Base-by-base conservation (phyloP, 352 stramenopile species). In the Phytopythium aichiense region DNA sequence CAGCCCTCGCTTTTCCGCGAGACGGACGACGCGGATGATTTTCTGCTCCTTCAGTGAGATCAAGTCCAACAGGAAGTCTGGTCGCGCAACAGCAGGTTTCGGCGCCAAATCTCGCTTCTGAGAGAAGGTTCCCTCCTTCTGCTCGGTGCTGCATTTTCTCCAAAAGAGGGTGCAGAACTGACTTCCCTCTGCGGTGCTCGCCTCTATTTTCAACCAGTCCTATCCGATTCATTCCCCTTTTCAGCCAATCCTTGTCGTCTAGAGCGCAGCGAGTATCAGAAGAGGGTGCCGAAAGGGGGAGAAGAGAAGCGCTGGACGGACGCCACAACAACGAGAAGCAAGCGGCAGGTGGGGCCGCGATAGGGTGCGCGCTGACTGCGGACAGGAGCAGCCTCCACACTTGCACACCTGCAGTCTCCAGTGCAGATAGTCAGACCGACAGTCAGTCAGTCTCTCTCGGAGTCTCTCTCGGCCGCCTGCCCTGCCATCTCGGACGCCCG, bases 111-210 rank as follows among this genome's bases (percentile, higher is more conserved):
- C 28, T 31, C 28, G 28, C 28, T 4, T 31, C 28, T 8, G 35
- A 42, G 35, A 42, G 35, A 42, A 42, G 38, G 11, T 45, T 20
- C n/a, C n/a, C n/a, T n/a, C n/a, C 31, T 37, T 37, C 31, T 37
- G 4, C 5, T 37, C 35, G 35, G 35, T 8, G 35, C 35, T 7
- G 38, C 33, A 8, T 38, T 1, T 38, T 38, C 45, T 9, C 46
- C 46, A 52, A 52, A 52, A 52, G 23, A 52, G 46, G 46, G 46
- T 52, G 46, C 46, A 8, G 46, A 31, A 35, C 46, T 52, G 46
- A 52, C 46, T 52, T 33, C 23, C 23, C 46, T 30, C 22, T 8
- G 0, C 7, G 0, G 2, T 20, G 18, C 42, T 22, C 33, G 23
- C 7, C 13, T 13, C 46, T 12, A n/a, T 33, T 22, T 52, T n/a